A percentile compares a stretch with the other conserved stretches of the same genome.
Evolutionary conservation across 2,329 filamentous ascomycete species (phyloP).

Genomic region (Aspergillus sojae): DNA sequence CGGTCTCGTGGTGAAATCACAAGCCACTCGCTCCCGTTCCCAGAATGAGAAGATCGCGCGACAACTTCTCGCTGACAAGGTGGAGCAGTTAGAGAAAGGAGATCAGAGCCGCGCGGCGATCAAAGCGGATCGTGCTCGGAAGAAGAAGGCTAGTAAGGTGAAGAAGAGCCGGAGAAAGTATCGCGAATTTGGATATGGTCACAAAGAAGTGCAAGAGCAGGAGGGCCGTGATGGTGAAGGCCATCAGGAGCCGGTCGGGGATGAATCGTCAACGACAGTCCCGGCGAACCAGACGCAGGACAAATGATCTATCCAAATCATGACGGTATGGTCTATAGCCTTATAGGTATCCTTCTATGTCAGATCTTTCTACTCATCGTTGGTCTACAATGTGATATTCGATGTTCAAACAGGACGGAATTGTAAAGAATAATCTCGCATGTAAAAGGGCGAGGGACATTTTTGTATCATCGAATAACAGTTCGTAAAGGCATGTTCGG

Average conservation of each 20-base stretch:
- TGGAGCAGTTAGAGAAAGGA: conserved; percentile 77
- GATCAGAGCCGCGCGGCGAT: conserved; percentile 75
- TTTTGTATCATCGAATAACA: conserved; percentile 13
- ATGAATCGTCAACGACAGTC: background rate
- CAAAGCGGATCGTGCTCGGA: conserved; percentile 81
- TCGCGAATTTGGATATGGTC: conserved; percentile 37
- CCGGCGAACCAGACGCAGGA: background rate
- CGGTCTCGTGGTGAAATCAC: conserved; percentile 90
- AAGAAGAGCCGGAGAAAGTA: conserved; percentile 52
- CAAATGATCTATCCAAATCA: background rate
- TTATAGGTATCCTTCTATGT: background rate
- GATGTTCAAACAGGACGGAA: background rate
- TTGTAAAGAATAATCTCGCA: conserved; percentile 7
- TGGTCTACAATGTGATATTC: background rate
- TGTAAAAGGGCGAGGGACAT: background rate
- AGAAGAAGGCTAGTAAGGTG: conserved; percentile 46
- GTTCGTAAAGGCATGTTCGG: conserved; percentile 18
- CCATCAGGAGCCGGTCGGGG: background rate
- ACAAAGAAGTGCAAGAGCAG: conserved; percentile 14
- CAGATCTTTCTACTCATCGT: background rate
- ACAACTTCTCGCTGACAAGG: conserved; percentile 70
- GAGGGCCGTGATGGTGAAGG: conserved; percentile 17
- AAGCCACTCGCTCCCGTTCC: conserved; percentile 81
- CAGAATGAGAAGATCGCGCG: conserved; percentile 89
- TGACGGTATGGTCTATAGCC: background rate